Evolutionary conservation across 768 basidiomycete species (phyloP), one percentile per base, ranked within the genome.

Genomic region (Cubamyces sp.): DNA sequence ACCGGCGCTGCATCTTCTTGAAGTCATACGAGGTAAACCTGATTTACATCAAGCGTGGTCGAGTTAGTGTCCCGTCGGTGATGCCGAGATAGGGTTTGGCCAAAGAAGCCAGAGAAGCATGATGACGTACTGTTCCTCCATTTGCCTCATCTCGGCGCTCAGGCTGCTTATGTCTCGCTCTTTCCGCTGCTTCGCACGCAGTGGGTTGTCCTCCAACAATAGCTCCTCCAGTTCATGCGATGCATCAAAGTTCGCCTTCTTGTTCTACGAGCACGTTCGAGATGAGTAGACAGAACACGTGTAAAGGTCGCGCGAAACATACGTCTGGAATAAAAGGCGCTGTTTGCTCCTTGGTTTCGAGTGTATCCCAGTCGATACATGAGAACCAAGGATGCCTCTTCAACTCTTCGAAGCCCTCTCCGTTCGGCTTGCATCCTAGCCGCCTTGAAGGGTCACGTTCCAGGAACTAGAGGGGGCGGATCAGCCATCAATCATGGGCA

Each of bases 161-260:
- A 99, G 76, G 60, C 86, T 88, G 62, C 80, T 84, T 55, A 87
- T 73, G 68, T 97, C 96, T 67, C 95, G 91, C 60, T 87, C 88
- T 74, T 96, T 98, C 53, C 96, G 86, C 64, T 91, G 88, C 71
- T 94, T 89, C 9, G 96, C 96, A 73, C 98, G 98, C 57, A 99
- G 80, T 45, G 96, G 96, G 69, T 98, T 98, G 72, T 98, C 96
- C 75, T 99, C 96, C 18, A 99, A 77, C 12, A 99, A 75, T 21
- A 99, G 81, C 76, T 99, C 96, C 71, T 99, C 96, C 39, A 99
- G 78, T 75, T 99, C 96, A 71, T 98, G 96, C 14, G 96, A 98
- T 26, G 96, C 96, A 72, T 99, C 96, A 72, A 99, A 99, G 75
- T 99, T 98, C 30, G 96, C 94, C 76, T 97, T 97, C 79, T 98